These are phyloP conservation scores for Piloderma croceum DNA, from an alignment of 768 basidiomycete species.

Conservation along the genomic window DNA sequence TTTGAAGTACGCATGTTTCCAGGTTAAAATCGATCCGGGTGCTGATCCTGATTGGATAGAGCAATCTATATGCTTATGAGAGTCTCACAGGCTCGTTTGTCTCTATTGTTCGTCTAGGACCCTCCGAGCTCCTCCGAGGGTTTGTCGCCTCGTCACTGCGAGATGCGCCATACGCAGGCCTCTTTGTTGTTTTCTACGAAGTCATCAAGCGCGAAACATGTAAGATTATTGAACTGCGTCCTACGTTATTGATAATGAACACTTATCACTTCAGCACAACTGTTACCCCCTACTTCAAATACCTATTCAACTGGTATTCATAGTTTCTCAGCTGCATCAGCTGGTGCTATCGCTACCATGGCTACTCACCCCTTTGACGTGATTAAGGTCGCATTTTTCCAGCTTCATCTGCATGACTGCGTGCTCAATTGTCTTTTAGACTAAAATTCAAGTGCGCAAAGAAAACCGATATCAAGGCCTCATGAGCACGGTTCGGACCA, in stretches of 20 bases:
- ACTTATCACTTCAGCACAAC: slow-evolving; percentile 27
- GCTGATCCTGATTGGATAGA: slow-evolving; percentile 38
- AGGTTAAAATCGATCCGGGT: neutral
- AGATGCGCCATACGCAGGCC: slow-evolving; percentile 90
- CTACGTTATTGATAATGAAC: no score
- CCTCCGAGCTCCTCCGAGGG: slow-evolving; percentile 79
- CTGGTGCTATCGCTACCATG: slow-evolving; percentile 79
- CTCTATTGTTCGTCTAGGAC: slow-evolving; percentile 62
- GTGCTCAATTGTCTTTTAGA: slow-evolving; percentile 56
- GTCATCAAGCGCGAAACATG: slow-evolving; percentile 71
- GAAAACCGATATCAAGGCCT: slow-evolving; percentile 74
- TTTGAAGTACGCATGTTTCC: slow-evolving; percentile 60
- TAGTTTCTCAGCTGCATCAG: slow-evolving; percentile 65
- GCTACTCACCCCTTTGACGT: slow-evolving; percentile 92
- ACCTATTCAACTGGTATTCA: slow-evolving; percentile 51
- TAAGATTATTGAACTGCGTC: slow-evolving; percentile 26
- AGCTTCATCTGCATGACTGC: neutral
- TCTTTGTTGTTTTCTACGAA: slow-evolving; percentile 88
- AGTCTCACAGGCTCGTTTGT: slow-evolving; percentile 54
- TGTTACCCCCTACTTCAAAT: slow-evolving; percentile 37
- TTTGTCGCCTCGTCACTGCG: slow-evolving; percentile 84
- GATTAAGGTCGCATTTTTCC: slow-evolving; percentile 84
- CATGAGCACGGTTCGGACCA: slow-evolving; percentile 52
- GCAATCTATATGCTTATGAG: slow-evolving; percentile 69
- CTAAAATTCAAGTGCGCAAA: slow-evolving; percentile 86